Base-by-base conservation (phyloP, 2,329 filamentous ascomycete genomes). In the Setomelanomma holmii region DNA sequence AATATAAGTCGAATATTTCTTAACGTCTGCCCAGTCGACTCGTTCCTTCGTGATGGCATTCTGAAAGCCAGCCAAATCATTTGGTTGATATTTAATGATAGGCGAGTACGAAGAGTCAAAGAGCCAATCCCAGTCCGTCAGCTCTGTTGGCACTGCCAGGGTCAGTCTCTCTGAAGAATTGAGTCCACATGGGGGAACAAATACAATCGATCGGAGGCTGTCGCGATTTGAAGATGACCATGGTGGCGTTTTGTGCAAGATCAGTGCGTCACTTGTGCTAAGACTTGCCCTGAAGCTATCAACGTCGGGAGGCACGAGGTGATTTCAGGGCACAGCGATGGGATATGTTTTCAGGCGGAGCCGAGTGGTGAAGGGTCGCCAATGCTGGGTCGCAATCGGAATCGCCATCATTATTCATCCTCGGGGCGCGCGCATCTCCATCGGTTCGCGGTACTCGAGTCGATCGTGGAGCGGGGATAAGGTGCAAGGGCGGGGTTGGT, bases 71-170 rank as follows among this genome's bases (percentile, higher is more conserved):
- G 76, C 78, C 39, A 84, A 75, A 27, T 78, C 65, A 22, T 66
- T 63, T 16, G 71, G 63, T 1, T 70, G 72, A 42, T 70, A 72
- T 3, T 75, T 76, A 16, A 68, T 68, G 12, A 84, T 63, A 1
- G 81, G 81, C 1, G 82, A 85, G 59, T 81, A 80, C 4, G 77
- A 66, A 1, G 81, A 82, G 59, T 85, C 80, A 67, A 87, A 86
- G 11, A 86, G 77, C 81, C 83, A 88, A 60, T 84, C 79, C 84
- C 84, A 88, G 35, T 84, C 79, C 6, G 84, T 80, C 21, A 84
- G 64, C 53, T 83, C 71, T 33, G 76, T 76, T 10, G 84, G 83
- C 4, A 85, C 83, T 84, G 49, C 5, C 8, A 20, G 14, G 6
- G 46, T 60, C 44, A 64, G 55, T 36, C 16, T 21, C 16, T 14